phyloP scores from a whole-genome alignment of 768 basidiomycete genomes.

The Pleurotus citrinopileatus region DNA sequence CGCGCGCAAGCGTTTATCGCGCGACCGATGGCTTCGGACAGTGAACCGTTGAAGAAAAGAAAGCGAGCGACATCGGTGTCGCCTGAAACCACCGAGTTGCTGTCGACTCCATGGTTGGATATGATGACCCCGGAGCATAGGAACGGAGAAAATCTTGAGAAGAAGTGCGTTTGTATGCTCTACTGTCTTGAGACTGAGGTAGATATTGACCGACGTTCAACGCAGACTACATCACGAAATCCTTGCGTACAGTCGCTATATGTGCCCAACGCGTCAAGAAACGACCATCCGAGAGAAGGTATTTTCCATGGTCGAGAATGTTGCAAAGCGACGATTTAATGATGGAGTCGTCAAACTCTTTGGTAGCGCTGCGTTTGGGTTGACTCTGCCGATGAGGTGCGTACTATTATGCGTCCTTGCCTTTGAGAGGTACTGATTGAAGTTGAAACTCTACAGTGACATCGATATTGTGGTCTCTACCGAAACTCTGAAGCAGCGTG shows the following conservation, averaged over 20 bases:
- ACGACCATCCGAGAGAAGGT: conserved; percentile 41
- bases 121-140: conserved; percentile 10
- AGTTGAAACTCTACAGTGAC: conserved; percentile 40
- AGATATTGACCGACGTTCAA: neutral
- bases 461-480: conserved; percentile 52
- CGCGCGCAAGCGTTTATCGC: neutral
- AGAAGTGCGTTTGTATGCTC: conserved; percentile 22
- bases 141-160: conserved; percentile 19
- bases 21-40: neutral
- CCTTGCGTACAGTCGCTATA: conserved; percentile 50
- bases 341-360: conserved; percentile 50
- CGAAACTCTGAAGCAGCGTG: conserved; percentile 21
- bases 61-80: neutral
- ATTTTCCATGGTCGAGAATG: conserved; percentile 40
- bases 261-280: conserved; percentile 54
- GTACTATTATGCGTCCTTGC: too few relatives aligned
- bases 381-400: conserved; percentile 62
- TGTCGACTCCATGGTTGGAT: conserved; percentile 18
- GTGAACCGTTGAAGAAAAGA: conserved; percentile 4
- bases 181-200: neutral
- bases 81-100: conserved; percentile 2
- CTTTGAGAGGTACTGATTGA: too few relatives aligned
- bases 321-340: conserved; percentile 42
- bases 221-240: conserved; percentile 65
- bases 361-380: conserved; percentile 58